Percentiles rank a stretch among this genome's conserved stretches.
Evolutionary conservation across 2,329 filamentous ascomycete genomes (phyloP).

Genomic region (Akanthomyces muscarius): DNA sequence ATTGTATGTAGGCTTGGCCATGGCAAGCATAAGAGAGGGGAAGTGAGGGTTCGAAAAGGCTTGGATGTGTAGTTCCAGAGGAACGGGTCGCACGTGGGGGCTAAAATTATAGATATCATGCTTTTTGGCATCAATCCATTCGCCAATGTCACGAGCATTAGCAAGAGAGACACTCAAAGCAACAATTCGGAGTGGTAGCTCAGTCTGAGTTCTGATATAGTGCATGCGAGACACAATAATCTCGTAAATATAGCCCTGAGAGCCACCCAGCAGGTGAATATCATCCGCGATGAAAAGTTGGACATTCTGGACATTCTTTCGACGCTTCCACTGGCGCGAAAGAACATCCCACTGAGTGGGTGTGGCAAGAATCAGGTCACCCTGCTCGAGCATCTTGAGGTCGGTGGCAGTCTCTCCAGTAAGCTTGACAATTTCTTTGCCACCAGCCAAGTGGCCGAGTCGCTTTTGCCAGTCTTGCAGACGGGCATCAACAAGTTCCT

Average conservation of each 20-base stretch:
- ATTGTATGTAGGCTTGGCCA: slow-evolving; percentile 91
- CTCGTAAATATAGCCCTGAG: slow-evolving; percentile 86
- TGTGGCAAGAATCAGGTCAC: slow-evolving; percentile 87
- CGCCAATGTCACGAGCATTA: slow-evolving; percentile 89
- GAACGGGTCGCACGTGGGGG: slow-evolving; percentile 81
- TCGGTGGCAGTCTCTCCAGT: slow-evolving; percentile 91
- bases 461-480: slow-evolving; percentile 82
- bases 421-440: slow-evolving; percentile 87
- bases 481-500: slow-evolving; percentile 82
- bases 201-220: slow-evolving; percentile 84
- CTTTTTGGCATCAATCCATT: slow-evolving; percentile 97
- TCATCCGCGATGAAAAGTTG: slow-evolving; percentile 93
- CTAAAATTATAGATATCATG: slow-evolving; percentile 99
- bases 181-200: slow-evolving; percentile 79
- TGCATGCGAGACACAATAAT: slow-evolving; percentile 97
- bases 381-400: slow-evolving; percentile 79
- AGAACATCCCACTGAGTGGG: slow-evolving; percentile 94
- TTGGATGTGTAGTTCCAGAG: slow-evolving; percentile 90
- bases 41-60: slow-evolving; percentile 95
- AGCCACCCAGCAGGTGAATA: slow-evolving; percentile 85
- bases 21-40: slow-evolving; percentile 95
- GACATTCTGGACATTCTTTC: slow-evolving; percentile 90
- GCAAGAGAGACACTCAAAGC: slow-evolving; percentile 88
- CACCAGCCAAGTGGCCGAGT: slow-evolving; percentile 66
- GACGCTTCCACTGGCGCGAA: slow-evolving; percentile 91